Conservation (phyloP, 2,329 filamentous ascomycete species). For the Lecanicillium sp. region DNA sequence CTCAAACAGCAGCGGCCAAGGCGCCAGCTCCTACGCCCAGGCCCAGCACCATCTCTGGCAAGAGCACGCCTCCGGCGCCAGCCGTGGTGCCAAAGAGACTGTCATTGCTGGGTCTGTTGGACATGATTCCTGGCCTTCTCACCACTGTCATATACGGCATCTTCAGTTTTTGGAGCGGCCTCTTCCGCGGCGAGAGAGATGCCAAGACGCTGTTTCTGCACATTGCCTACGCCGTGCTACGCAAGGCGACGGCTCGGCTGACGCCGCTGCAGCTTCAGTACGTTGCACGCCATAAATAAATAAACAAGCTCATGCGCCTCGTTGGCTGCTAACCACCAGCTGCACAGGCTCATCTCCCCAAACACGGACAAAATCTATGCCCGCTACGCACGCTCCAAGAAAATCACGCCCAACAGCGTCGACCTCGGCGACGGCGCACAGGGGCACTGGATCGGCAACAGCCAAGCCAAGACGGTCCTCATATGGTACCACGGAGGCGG, state of each 20-base stretch:
- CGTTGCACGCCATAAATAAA: neutral
- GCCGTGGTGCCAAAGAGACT: neutral
- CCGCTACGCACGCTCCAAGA: conserved; percentile 10
- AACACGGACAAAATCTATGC: conserved; percentile 12
- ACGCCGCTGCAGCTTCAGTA: conserved; percentile 14
- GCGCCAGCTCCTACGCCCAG: no score
- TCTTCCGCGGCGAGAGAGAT: conserved; percentile 10
- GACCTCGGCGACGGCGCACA: conserved; percentile 11
- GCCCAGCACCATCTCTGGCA: no score
- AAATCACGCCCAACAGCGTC: conserved; percentile 11
- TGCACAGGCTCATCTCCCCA: conserved; percentile 11
- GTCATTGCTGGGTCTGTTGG: conserved; percentile 10
- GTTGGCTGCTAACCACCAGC: neutral
- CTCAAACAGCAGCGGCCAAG: no score
- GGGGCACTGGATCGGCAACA: conserved; percentile 16
- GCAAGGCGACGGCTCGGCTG: conserved; percentile 12
- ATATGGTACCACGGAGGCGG: conserved; percentile 18
- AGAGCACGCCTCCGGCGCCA: neutral
- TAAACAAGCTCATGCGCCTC: neutral
- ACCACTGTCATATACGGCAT: conserved; percentile 10
- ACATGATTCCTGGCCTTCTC: conserved; percentile 12
- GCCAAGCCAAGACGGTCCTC: conserved; percentile 13
- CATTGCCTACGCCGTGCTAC: conserved; percentile 14
- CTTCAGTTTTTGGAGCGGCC: conserved; percentile 9
- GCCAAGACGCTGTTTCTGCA: conserved; percentile 14